Percentiles rank a stretch among this genome's conserved stretches.
Evolutionary conservation across 306 rosid species (phyloP).

Genomic region (Hylodesmum podocarpum): DNA sequence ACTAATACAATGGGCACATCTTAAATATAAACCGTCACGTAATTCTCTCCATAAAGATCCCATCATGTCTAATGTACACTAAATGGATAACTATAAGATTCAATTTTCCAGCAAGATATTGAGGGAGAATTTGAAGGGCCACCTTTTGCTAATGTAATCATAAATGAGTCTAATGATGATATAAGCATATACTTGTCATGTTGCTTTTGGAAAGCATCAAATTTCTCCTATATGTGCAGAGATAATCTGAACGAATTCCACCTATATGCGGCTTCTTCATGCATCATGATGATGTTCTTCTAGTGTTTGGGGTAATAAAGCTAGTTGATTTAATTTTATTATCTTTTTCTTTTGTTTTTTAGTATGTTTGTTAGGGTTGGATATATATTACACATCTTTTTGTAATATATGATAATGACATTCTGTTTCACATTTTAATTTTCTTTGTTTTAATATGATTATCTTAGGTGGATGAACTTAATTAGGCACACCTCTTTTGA

Average conservation of each 20-base stretch:
- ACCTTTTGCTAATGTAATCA: neutral
- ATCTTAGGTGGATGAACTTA: neutral
- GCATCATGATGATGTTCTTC: neutral
- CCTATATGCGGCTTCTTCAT: neutral
- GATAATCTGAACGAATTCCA: neutral
- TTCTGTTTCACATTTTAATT: neutral
- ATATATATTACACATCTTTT: neutral
- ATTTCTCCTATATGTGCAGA: neutral
- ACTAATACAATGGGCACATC: too few species aligned
- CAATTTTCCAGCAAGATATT: neutral
- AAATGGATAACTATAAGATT: neutral
- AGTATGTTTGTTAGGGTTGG: neutral
- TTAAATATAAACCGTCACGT: too few species aligned
- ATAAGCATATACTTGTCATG: neutral
- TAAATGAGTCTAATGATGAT: too few species aligned
- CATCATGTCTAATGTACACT: too few species aligned
- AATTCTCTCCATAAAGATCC: too few species aligned
- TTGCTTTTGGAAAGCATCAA: neutral
- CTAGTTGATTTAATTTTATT: too few species aligned
- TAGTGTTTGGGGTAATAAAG: neutral
- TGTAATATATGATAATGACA: neutral
- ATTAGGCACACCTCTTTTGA: neutral
- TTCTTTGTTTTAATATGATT: neutral
- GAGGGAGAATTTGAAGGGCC: neutral
- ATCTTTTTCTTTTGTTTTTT: too few species aligned